Evolutionary conservation across 78 protist species (phyloP).

Genomic region (Dictyostelium purpureum): DNA sequence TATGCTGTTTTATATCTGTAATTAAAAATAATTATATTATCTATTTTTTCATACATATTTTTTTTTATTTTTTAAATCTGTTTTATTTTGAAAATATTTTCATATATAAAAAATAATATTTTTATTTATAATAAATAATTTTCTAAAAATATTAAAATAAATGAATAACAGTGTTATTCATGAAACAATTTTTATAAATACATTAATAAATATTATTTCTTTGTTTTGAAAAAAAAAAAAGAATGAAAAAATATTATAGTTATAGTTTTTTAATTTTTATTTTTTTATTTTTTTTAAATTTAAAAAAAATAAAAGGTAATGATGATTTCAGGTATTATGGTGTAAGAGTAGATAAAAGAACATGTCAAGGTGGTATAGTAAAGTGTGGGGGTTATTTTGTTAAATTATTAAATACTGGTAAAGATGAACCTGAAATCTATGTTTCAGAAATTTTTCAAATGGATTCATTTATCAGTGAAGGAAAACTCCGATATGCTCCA

Average conservation of each 20-base stretch:
- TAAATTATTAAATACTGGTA: not conserved
- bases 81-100: too few relatives aligned
- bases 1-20: too few relatives aligned
- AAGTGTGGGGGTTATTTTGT: constrained; percentile 1
- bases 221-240: too few relatives aligned
- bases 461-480: not conserved
- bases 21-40: too few relatives aligned
- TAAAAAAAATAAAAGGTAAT: not conserved
- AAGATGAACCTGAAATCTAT: not conserved
- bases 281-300: not conserved
- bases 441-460: not conserved
- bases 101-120: too few relatives aligned
- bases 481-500: not conserved
- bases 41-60: too few relatives aligned
- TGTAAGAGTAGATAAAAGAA: not conserved
- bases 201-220: not conserved
- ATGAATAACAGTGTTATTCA: too few relatives aligned
- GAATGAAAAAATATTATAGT: too few relatives aligned
- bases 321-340: not conserved
- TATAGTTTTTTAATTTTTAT: not conserved
- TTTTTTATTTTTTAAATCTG: too few relatives aligned
- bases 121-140: too few relatives aligned
- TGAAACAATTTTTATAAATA: too few relatives aligned
- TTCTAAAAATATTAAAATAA: too few relatives aligned
- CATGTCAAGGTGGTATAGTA: not conserved